Conservation (phyloP, 306 rosid genomes). For the Lithocarpus polystachyus region DNA sequence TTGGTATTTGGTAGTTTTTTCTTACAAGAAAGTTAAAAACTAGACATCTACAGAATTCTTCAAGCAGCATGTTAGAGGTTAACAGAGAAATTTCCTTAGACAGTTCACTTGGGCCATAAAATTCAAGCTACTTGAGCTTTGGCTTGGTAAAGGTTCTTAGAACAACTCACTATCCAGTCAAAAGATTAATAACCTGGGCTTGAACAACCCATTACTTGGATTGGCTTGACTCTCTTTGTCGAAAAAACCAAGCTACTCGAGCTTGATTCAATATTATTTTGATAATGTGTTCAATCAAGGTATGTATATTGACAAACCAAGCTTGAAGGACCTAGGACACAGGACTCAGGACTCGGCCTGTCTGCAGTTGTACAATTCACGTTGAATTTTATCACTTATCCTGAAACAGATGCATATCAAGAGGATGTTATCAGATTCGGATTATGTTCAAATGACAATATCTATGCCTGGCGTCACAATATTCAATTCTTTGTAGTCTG, state of each 20-base stretch:
- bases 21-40: background rate
- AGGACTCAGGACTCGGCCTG: background rate
- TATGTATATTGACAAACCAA: background rate
- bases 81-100: background rate
- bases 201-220: background rate
- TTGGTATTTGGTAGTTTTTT: background rate
- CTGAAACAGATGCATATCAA: background rate
- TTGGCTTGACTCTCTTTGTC: background rate
- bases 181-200: background rate
- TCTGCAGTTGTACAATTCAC: background rate
- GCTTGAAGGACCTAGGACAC: background rate
- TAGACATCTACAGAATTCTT: background rate
- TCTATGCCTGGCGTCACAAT: background rate
- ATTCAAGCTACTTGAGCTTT: background rate
- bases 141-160: background rate
- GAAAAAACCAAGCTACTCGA: background rate
- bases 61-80: background rate
- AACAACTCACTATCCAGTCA: background rate
- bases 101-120: background rate
- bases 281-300: background rate
- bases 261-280: background rate
- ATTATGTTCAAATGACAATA: background rate
- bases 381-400: background rate
- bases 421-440: background rate
- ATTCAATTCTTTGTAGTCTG: background rate